Conservation (phyloP, 2,329 filamentous ascomycete species). For the Amylocarpus encephaloides region DNA sequence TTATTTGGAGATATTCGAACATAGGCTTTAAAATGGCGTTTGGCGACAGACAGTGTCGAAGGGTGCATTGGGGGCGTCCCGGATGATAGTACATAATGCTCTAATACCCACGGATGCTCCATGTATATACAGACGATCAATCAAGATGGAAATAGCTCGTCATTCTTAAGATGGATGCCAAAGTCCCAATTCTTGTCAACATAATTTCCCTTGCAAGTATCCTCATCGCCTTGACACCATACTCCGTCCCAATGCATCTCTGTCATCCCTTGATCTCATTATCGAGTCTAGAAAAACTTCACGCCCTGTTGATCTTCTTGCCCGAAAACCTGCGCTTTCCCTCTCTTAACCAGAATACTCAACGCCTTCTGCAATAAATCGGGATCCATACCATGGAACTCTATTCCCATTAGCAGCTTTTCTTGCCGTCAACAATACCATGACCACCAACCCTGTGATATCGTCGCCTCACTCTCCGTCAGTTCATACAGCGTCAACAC, state of each 20-base stretch:
- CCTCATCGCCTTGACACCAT: background rate
- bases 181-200: too few relatives aligned
- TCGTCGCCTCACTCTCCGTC: conserved; percentile 74
- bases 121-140: too few relatives aligned
- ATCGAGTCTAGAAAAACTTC: conserved; percentile 72
- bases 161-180: too few relatives aligned
- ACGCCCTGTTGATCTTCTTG: conserved; percentile 82
- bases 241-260: conserved; percentile 5
- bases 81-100: too few relatives aligned
- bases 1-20: conserved; percentile 28
- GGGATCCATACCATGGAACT: conserved; percentile 83
- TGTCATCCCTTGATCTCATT: conserved; percentile 5
- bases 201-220: too few relatives aligned
- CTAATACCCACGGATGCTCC: too few relatives aligned
- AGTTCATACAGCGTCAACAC: conserved; percentile 93
- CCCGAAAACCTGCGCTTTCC: conserved; percentile 91
- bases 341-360: conserved; percentile 75
- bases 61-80: conserved; percentile 1
- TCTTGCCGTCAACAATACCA: background rate
- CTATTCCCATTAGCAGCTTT: conserved; percentile 35
- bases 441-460: conserved; percentile 51
- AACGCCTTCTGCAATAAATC: conserved; percentile 76
- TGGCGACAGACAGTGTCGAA: conserved; percentile 1
- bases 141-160: background rate
- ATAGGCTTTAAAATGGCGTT: conserved; percentile 22